Percentiles rank a stretch among this genome's conserved stretches.
Evolutionary conservation across 2,329 filamentous ascomycete genomes (phyloP).

Genomic region (Rugonectria rugulosa): DNA sequence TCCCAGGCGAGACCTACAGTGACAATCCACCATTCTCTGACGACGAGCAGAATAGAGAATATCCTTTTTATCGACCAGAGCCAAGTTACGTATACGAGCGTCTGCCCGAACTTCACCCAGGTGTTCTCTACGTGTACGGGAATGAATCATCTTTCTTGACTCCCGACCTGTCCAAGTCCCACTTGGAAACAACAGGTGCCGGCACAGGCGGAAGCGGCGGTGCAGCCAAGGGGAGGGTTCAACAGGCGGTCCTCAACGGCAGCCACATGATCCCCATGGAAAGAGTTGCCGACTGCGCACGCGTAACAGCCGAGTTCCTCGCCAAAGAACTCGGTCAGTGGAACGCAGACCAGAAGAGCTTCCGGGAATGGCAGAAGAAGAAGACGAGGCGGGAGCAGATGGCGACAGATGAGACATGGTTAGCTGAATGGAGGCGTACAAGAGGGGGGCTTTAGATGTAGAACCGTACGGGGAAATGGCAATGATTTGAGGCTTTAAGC

Average conservation of each 20-base stretch:
- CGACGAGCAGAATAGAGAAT: background rate
- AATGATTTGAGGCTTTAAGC: too few species aligned
- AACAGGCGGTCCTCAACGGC: background rate
- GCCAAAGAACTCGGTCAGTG: too few species aligned
- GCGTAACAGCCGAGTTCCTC: background rate
- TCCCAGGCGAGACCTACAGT: background rate
- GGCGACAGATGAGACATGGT: too few species aligned
- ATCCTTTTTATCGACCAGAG: conserved; percentile 8
- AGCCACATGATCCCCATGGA: conserved; percentile 3
- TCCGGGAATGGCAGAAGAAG: too few species aligned
- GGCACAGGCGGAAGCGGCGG: background rate
- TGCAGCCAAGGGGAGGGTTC: background rate
- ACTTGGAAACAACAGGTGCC: background rate
- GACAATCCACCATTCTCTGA: background rate
- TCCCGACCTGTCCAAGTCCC: background rate
- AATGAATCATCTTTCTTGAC: background rate
- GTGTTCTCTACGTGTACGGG: conserved; percentile 9
- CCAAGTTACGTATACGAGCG: background rate
- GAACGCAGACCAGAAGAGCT: too few species aligned
- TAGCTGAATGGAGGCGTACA: too few species aligned
- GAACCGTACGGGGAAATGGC: too few species aligned
- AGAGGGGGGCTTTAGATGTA: too few species aligned
- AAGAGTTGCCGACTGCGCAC: background rate
- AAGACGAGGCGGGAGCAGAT: too few species aligned
- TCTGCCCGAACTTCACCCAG: conserved; percentile 1